Evolutionary conservation across 176 grass and related monocot genomes (phyloP).

Genomic region (Carex pumila): DNA sequence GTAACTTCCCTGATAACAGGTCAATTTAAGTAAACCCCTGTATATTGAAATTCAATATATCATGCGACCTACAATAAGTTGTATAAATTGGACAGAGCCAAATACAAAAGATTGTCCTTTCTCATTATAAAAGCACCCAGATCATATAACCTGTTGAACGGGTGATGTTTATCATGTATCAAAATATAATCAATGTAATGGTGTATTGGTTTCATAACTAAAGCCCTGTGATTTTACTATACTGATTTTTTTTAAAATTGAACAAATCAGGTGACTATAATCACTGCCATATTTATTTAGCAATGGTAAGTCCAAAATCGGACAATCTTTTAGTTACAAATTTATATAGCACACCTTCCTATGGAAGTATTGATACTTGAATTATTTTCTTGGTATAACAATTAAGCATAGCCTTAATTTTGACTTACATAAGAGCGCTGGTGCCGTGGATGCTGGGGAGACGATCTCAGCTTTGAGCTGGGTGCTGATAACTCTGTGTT

Average conservation of each 20-base stretch:
- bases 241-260: slow-evolving; percentile 6
- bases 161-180: background rate
- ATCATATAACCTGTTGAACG: background rate
- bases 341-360: too few relatives aligned
- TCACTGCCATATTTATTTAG: slow-evolving; percentile 57
- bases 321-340: background rate
- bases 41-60: background rate
- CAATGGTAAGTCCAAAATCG: slow-evolving; percentile 49
- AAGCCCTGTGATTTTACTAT: background rate
- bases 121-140: background rate
- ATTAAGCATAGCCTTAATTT: background rate
- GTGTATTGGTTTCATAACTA: background rate
- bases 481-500: background rate
- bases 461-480: slow-evolving; percentile 36
- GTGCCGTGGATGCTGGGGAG: slow-evolving; percentile 46
- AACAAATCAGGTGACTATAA: slow-evolving; percentile 45
- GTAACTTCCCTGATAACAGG: background rate
- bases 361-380: background rate
- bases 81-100: background rate
- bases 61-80: background rate
- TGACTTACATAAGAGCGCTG: slow-evolving; percentile 44
- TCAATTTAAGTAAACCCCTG: background rate
- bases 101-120: background rate
- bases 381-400: background rate
- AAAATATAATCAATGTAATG: background rate